Conservation (phyloP, 345 rosid genomes). For the Bruguiera parviflora region DNA sequence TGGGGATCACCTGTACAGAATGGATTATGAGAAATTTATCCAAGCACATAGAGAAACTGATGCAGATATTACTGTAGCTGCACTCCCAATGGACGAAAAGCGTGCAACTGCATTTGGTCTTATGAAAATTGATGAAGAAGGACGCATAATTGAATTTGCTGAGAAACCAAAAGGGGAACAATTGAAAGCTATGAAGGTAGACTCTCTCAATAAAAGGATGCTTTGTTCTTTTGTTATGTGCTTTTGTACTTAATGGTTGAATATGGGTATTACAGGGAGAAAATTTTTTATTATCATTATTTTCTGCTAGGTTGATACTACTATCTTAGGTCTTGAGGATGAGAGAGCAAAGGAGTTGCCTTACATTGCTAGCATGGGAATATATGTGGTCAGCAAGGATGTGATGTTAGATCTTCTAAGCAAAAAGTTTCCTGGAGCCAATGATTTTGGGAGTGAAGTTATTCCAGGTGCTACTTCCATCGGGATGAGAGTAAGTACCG, state of each 20-base stretch:
- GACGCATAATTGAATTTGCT: conserved; percentile 82
- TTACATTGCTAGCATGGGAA: conserved; percentile 97
- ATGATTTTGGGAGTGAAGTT: conserved; percentile 98
- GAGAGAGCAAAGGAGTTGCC: conserved; percentile 92
- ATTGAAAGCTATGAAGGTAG: conserved; percentile 83
- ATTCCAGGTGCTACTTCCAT: conserved; percentile 95
- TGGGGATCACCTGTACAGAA: conserved; percentile 92
- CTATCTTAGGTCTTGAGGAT: conserved; percentile 90
- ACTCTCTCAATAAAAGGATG: neutral
- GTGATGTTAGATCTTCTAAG: conserved; percentile 84
- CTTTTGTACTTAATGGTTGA: neutral
- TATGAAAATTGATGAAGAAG: conserved; percentile 98
- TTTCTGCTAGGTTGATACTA: conserved; percentile 70
- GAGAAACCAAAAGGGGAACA: conserved; percentile 98
- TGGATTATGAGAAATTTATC: conserved; percentile 95
- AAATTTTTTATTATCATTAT: neutral
- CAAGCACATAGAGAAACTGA: conserved; percentile 96
- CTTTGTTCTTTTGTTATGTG: neutral
- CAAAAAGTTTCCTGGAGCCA: conserved; percentile 93
- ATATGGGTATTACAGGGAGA: neutral
- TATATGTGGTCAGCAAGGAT: conserved; percentile 86
- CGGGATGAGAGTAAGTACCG: conserved; percentile 69
- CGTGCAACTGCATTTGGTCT: conserved; percentile 91
- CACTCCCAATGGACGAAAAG: conserved; percentile 92
- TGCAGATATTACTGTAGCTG: conserved; percentile 98